Base-by-base conservation (phyloP, 352 stramenopile species). In the Phytophthora colocasiae region DNA sequence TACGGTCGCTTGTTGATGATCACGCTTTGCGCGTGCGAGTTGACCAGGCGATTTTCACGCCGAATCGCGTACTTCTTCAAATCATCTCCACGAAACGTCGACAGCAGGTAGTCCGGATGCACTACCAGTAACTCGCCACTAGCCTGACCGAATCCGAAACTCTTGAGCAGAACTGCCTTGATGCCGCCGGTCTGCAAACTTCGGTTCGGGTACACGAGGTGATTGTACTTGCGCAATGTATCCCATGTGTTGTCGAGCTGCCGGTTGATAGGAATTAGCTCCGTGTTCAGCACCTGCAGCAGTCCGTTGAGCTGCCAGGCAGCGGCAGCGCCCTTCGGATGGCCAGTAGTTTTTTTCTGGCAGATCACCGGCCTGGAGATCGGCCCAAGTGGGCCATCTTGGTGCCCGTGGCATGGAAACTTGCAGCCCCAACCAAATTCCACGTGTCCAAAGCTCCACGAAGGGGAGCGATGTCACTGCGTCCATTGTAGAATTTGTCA, bases 221-320 rank as follows among this genome's bases (percentile, higher is more conserved):
- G 80, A 63, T 91, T 71, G 69, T 89, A 93, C 63, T 88, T 79
- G 60, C 85, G 85, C 39, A 96, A 63, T 44, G 71, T 81, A 36
- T 74, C 54, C 46, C 77, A 87, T 36, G 87, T 83, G 71, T 96
- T 94, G 79, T 96, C 89, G 46, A 93, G 68, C 63, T 95, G 92
- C 39, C 79, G 75, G 71, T 95, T 96, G 48, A 86, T 85, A 2
- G 87, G 88, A 32, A 97, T 90, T 27, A 92, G 44, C 2, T 83
- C 85, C 50, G 77, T 74, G 63, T 91, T 89, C 48, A 97, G 75
- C 56, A 90, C 83, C 57, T 97, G 88, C 34, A 95, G 51, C 65
- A 95, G 44, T 2, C 88, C 86, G 58, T 96, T 96, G 14, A 95
- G 31, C 82, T 93, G 94, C 81, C 84, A 95, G 14, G 88, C 83